A percentile compares a stretch with the other conserved stretches of the same genome.
Evolutionary conservation across 495 filamentous ascomycete genomes (phyloP).

Genomic region (Cercophora scortea): DNA sequence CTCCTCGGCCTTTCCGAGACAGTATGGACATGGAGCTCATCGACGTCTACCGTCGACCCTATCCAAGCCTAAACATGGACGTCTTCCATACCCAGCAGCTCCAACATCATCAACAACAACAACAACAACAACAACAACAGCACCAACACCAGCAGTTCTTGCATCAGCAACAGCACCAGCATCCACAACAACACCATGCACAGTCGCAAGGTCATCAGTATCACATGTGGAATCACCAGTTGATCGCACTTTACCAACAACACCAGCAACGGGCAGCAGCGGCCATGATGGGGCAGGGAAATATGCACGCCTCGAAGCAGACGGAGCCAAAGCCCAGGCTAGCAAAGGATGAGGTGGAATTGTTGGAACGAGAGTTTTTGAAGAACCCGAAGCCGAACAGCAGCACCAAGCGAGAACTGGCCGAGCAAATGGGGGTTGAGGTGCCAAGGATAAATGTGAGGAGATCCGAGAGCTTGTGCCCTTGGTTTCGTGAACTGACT

Average conservation of each 20-base stretch:
- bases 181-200: conserved; percentile 4
- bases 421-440: conserved; percentile 63
- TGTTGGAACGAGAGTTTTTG: conserved; percentile 65
- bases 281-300: conserved; percentile 23
- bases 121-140: not conserved
- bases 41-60: conserved; percentile 19
- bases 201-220: conserved; percentile 17
- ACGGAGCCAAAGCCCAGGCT: conserved; percentile 58
- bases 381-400: conserved; percentile 73
- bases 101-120: conserved; percentile 7
- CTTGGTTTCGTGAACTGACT: conserved; percentile 21
- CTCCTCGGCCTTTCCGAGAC: not conserved
- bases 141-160: not conserved
- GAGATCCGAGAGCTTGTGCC: conserved; percentile 24
- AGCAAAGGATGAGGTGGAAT: conserved; percentile 75
- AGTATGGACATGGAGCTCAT: conserved; percentile 24
- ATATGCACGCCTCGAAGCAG: conserved; percentile 25
- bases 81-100: conserved; percentile 8
- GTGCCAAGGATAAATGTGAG: conserved; percentile 69
- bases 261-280: conserved; percentile 18
- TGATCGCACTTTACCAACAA: conserved; percentile 22
- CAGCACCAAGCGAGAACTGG: conserved; percentile 65
- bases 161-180: not conserved
- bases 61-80: conserved; percentile 10
- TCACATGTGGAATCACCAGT: conserved; percentile 19